These are phyloP conservation scores for Saitozyma podzolica DNA, from an alignment of 768 basidiomycete genomes.

Conservation along the genomic window DNA sequence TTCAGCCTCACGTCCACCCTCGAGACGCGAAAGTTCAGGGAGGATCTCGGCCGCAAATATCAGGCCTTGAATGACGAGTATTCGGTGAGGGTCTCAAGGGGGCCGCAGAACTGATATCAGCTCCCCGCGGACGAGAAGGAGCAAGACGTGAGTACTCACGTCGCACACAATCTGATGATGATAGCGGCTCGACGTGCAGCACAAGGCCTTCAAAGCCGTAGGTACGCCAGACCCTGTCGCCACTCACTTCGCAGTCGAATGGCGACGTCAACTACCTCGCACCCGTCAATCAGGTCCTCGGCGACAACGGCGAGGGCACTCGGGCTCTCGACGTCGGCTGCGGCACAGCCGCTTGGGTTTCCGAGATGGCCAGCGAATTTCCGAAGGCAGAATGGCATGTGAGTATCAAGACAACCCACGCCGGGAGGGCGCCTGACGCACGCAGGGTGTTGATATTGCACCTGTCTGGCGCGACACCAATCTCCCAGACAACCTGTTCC, in stretches of 20 bases:
- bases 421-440: too few relatives aligned
- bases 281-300: conserved; percentile 13
- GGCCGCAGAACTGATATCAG: too few relatives aligned
- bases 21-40: too few relatives aligned
- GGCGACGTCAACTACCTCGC: conserved; percentile 16
- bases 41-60: too few relatives aligned
- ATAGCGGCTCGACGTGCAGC: conserved; percentile 21
- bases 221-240: neutral
- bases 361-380: conserved; percentile 30
- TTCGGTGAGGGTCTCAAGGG: too few relatives aligned
- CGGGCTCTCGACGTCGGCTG: conserved; percentile 20
- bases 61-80: too few relatives aligned
- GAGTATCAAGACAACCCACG: too few relatives aligned
- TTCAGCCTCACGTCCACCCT: too few relatives aligned
- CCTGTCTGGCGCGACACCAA: too few relatives aligned
- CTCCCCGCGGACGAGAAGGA: neutral
- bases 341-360: conserved; percentile 10
- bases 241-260: too few relatives aligned
- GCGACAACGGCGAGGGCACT: conserved; percentile 1
- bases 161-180: conserved; percentile 1
- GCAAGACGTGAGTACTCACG: neutral
- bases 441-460: too few relatives aligned
- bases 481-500: too few relatives aligned
- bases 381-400: conserved; percentile 6
- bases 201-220: conserved; percentile 22